Evolutionary conservation across 495 filamentous ascomycete species (phyloP), one percentile per base, ranked within the genome.

Genomic region (Xylaria grammica): DNA sequence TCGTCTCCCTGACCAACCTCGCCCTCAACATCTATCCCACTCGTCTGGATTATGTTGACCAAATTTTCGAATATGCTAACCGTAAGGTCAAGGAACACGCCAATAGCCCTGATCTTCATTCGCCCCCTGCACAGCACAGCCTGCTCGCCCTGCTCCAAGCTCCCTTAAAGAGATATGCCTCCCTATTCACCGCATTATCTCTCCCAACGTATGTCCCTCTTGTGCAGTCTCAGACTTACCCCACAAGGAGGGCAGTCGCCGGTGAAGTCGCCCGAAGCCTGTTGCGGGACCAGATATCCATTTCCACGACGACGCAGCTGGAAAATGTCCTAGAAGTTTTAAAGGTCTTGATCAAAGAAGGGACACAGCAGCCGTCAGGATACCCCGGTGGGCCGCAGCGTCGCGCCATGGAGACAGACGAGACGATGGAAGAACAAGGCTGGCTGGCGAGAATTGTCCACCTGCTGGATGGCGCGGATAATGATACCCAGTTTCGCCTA

Each of bases 351-450:
- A 96, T 99, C 70, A 94, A 90, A 62, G 96, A 98, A 75, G 95
- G 94, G 7, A 86, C 88, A 17, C 94, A 97, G 67, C 89, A 94
- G 60, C 88, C 91, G 17, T 84, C 84, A 46, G 91, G 92, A 27
- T 97, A 96, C 70, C 91, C 93, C 11, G 92, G 92, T 6, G 85
- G 89, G 29, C 89, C 90, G 78, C 76, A 89, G 84, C 72, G 90
- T 79, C 90, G 96, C 67, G 81, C 83, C 6, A 50, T 87, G 30
- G 86, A 88, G 72, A 97, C 96, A 1, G 96, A 98, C 44, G 95
- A 99, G 77, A 97, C 94, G 0, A 87, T 98, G 65, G 94, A 97
- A 75, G 95, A 98, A 76, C 95, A 99, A 82, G 95, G 95, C 38
- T 96, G 93, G 90, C 80, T 99, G 52, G 95, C 96, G 45, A 84